Base-by-base conservation (phyloP, 2,329 filamentous ascomycete species). In the Ambrosiella xylebori region DNA sequence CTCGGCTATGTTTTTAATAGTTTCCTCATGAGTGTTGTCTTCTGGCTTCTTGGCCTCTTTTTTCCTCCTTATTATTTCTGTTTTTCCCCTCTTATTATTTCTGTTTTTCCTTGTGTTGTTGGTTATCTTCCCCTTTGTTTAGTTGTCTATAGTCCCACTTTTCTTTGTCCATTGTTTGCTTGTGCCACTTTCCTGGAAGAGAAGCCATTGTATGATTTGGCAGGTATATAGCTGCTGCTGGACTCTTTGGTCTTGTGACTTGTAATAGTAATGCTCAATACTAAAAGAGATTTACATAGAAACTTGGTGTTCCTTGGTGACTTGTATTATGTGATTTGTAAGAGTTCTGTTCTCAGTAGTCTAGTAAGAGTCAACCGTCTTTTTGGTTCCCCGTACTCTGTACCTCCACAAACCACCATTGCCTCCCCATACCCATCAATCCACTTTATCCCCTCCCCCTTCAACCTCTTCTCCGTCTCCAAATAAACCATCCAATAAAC, bases 401-500 rank as follows among this genome's bases (percentile, higher is more conserved):
- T 27, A 68, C 66, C 5, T 59, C 57, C 9, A 71, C 69, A 63
- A 63, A 76, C 70, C 3, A 73, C 61, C 3, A 73, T 68, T 7
- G 86, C 70, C 41, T 76, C 65, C 0, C 81, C 82, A 1, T 75
- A 74, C 0, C 76, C 79, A 68, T 82, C 88, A 56, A 84, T 69
- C 87, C 88, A 95, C 53, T 71, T 71, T 12, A 79, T 72, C 0
- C 77, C 77, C 7, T 77, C 77, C 6, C 71, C 72, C 60, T 77
- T 76, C 13, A 90, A 69, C 61, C 75, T 74, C 38, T 84, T 75
- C 58, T 79, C 74, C 64, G 84, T 91, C 0, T 82, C 85, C 12
- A 89, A 69, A 66, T 86, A 91, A 0, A 95, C 68, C 44, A 90
- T 67, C 3, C 93, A 69, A 67, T 88, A 95, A 39, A 87, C 75